A percentile compares a stretch with the other conserved stretches of the same genome.
phyloP scores from a whole-genome alignment of 1,284 basidiomycete genomes.

The Boletus calvinii region DNA sequence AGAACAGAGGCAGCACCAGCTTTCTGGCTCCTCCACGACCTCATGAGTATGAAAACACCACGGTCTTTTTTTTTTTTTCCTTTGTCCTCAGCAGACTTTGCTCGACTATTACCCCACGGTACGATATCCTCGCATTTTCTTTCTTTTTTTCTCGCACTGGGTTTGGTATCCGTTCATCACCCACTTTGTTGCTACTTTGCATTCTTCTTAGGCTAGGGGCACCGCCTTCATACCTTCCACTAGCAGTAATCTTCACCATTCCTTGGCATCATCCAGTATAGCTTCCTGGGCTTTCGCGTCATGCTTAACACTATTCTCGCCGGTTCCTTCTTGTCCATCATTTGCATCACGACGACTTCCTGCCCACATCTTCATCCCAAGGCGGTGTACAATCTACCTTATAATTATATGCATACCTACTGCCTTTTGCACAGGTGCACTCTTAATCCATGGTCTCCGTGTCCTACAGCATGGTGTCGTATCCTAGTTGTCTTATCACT shows the following conservation, averaged over 20 bases:
- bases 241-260: constrained; percentile 32
- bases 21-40: constrained; percentile 25
- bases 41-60: constrained; percentile 30
- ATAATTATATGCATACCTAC: constrained; percentile 37
- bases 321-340: constrained; percentile 21
- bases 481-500: constrained; percentile 15
- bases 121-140: constrained; percentile 31
- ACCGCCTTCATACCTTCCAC: constrained; percentile 33
- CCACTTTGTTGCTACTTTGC: constrained; percentile 27
- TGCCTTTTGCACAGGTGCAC: constrained; percentile 33
- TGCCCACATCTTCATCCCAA: constrained; percentile 23
- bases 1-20: constrained; percentile 37
- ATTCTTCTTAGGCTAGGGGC: constrained; percentile 19
- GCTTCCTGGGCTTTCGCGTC: constrained; percentile 22
- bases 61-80: constrained; percentile 4
- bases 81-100: constrained; percentile 20
- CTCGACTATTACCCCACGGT: constrained; percentile 26
- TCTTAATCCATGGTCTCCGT: constrained; percentile 30
- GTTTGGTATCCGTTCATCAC: constrained; percentile 26
- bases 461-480: constrained; percentile 26
- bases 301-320: constrained; percentile 30
- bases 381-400: constrained; percentile 38
- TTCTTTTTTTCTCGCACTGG: constrained; percentile 16
- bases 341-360: constrained; percentile 28
- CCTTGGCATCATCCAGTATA: constrained; percentile 33